Percentiles rank a stretch among this genome's conserved stretches.
These are phyloP conservation scores for Pezicula radicicola DNA, from an alignment of 2,329 filamentous ascomycete genomes.

Conservation along the genomic window DNA sequence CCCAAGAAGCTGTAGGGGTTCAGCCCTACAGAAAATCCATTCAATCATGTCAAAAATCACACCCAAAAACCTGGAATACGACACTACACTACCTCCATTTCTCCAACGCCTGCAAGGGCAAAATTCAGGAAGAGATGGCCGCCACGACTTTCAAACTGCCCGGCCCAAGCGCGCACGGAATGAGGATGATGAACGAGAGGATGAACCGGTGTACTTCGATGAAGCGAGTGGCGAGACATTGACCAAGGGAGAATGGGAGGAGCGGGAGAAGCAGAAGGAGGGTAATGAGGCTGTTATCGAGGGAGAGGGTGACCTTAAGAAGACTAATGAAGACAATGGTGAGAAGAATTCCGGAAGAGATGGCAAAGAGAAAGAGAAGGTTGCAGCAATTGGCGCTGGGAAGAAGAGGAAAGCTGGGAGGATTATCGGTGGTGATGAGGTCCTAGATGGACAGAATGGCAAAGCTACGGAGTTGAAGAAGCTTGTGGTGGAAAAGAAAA, in stretches of 20 bases:
- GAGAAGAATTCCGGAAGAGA: conserved; percentile 21
- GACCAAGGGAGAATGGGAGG: conserved; percentile 32
- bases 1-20: not conserved
- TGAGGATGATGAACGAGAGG: conserved; percentile 69
- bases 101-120: conserved; percentile 54
- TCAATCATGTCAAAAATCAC: conserved; percentile 54
- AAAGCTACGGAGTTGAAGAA: not conserved
- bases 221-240: conserved; percentile 62
- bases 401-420: conserved; percentile 56
- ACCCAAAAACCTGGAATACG: conserved; percentile 68
- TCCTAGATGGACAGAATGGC: conserved; percentile 12
- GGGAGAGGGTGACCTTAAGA: conserved; percentile 3
- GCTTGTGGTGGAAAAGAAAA: not conserved
- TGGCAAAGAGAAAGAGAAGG: conserved; percentile 15
- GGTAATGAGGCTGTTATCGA: conserved; percentile 7
- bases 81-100: conserved; percentile 56
- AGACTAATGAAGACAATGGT: conserved; percentile 18
- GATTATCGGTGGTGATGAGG: conserved; percentile 38
- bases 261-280: conserved; percentile 25
- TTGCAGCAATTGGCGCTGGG: conserved; percentile 39
- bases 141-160: conserved; percentile 31
- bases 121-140: conserved; percentile 41
- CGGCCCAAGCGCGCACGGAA: conserved; percentile 47
- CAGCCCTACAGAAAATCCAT: not conserved
- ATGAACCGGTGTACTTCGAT: conserved; percentile 72